phyloP scores from a whole-genome alignment of 768 basidiomycete genomes.

The Rhizopogon sp. region DNA sequence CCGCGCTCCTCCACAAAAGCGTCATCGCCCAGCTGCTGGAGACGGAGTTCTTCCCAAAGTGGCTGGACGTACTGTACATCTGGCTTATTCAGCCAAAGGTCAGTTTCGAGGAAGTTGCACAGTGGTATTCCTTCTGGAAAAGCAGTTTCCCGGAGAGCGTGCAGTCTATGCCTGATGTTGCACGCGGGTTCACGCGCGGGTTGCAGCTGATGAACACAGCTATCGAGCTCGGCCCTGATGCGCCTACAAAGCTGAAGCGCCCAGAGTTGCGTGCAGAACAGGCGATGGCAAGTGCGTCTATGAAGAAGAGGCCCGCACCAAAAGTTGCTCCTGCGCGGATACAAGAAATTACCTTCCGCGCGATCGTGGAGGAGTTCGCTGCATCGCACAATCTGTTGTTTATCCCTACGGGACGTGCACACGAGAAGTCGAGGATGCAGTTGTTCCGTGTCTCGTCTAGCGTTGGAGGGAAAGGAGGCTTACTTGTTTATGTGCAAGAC shows the following conservation, averaged over 20 bases:
- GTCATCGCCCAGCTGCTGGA: conserved; percentile 84
- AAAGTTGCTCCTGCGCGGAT: conserved; percentile 43
- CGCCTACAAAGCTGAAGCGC: conserved; percentile 58
- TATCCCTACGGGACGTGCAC: conserved; percentile 80
- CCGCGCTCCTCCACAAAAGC: conserved; percentile 61
- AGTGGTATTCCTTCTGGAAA: conserved; percentile 95
- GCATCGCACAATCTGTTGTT: conserved; percentile 85
- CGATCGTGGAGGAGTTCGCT: conserved; percentile 89
- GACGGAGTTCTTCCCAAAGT: conserved; percentile 94
- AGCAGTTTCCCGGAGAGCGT: conserved; percentile 64
- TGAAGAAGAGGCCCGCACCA: conserved; percentile 24
- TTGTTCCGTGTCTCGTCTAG: conserved; percentile 77
- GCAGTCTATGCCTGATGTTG: conserved; percentile 59
- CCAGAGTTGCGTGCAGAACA: conserved; percentile 60
- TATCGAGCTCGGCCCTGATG: conserved; percentile 78
- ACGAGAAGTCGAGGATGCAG: conserved; percentile 84
- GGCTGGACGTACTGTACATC: conserved; percentile 85
- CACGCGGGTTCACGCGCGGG: conserved; percentile 80
- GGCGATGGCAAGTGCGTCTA: conserved; percentile 19
- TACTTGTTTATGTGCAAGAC: conserved; percentile 86
- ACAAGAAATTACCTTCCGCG: conserved; percentile 87
- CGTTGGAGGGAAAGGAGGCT: conserved; percentile 79
- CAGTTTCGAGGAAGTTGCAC: conserved; percentile 87
- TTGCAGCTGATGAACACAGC: conserved; percentile 94
- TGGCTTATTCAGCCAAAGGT: conserved; percentile 91